Evolutionary conservation across 306 rosid genomes (phyloP).

Genomic region (Rosa chinensis): DNA sequence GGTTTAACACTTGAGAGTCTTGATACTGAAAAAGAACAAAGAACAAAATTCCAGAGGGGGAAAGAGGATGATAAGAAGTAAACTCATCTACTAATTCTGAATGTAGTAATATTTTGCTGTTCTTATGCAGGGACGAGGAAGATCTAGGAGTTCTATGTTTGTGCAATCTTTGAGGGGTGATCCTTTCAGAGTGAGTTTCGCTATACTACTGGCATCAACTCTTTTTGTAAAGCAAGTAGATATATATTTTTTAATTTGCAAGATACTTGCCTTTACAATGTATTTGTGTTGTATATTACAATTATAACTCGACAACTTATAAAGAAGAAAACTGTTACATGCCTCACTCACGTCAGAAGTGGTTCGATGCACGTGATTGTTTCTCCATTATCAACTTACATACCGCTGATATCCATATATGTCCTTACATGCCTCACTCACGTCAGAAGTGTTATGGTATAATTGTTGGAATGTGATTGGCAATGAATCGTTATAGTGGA

Average conservation of each 20-base stretch:
- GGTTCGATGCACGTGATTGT: too few species aligned
- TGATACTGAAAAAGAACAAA: background rate
- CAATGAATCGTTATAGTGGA: background rate
- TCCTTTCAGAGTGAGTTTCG: conserved; percentile 72
- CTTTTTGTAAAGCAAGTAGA: background rate
- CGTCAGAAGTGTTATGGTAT: background rate
- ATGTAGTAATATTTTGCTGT: conserved; percentile 12
- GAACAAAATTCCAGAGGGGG: too few species aligned
- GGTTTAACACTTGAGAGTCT: background rate
- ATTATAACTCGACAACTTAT: background rate
- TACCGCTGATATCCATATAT: too few species aligned
- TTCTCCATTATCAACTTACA: too few species aligned
- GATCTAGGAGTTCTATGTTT: conserved; percentile 64
- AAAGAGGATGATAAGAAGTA: background rate
- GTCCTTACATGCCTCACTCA: too few species aligned
- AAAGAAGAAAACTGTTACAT: too few species aligned
- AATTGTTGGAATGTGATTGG: background rate
- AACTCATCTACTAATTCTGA: conserved; percentile 2
- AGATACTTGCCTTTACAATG: background rate
- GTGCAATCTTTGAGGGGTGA: conserved; percentile 94
- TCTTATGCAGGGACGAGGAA: conserved; percentile 62
- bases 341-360: too few species aligned
- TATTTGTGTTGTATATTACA: conserved; percentile 3
- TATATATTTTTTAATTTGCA: background rate
- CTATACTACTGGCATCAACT: conserved; percentile 9